Conservation (phyloP, 1,139 yeast species). For the Sugiyamaella sp. region DNA sequence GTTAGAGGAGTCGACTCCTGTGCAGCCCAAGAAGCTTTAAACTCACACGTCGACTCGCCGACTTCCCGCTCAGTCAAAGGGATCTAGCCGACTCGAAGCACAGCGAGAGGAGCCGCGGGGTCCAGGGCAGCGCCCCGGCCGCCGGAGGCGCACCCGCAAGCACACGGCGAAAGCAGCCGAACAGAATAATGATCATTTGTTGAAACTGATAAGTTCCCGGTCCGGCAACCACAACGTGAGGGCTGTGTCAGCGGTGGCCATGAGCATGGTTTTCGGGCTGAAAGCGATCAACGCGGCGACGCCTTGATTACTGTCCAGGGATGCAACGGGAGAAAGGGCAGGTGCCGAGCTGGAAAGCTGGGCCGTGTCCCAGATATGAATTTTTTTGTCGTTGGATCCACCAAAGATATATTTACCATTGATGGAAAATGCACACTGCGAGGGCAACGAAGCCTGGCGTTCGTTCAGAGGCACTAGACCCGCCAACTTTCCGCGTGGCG, state of each 20-base stretch:
- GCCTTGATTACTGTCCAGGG: conserved; percentile 42
- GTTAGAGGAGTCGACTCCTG: too few species aligned
- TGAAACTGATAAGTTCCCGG: conserved; percentile 12
- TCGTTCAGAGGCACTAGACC: conserved; percentile 49
- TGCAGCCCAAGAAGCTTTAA: too few species aligned
- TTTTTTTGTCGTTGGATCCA: conserved; percentile 58
- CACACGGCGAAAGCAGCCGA: too few species aligned
- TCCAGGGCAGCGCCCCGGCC: too few species aligned
- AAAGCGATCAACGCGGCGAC: conserved; percentile 63
- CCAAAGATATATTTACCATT: conserved; percentile 75
- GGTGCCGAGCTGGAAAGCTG: conserved; percentile 42
- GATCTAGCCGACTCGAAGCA: too few species aligned
- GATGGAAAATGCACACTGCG: conserved; percentile 64
- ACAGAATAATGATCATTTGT: too few species aligned
- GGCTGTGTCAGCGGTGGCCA: conserved; percentile 80
- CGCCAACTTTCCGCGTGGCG: conserved; percentile 53
- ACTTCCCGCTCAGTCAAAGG: too few species aligned
- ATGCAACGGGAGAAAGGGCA: conserved; percentile 36
- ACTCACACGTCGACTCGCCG: too few species aligned
- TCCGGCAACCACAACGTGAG: conserved; percentile 47
- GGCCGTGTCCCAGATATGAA: conserved; percentile 62
- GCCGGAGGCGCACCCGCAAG: too few species aligned
- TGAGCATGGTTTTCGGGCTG: conserved; percentile 74
- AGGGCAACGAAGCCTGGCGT: conserved; percentile 27
- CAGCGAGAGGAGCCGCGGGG: too few species aligned